These are phyloP conservation scores for Alternaria sp. DNA, from an alignment of 2,329 filamentous ascomycete genomes.

Conservation along the genomic window DNA sequence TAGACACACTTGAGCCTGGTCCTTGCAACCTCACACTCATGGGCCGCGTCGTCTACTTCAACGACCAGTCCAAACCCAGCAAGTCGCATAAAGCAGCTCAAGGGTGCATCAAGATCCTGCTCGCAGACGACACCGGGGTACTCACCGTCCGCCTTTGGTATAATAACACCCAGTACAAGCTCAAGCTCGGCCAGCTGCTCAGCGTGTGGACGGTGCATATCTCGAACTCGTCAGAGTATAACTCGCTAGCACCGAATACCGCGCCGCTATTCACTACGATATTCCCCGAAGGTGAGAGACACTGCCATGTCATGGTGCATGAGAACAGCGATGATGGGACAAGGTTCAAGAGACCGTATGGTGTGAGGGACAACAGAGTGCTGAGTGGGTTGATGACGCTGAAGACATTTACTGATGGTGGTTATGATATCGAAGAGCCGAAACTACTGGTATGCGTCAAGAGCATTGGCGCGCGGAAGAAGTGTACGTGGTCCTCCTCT, in stretches of 20 bases:
- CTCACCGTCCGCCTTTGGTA: conserved; percentile 65
- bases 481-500: conserved; percentile 39
- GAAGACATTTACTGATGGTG: conserved; percentile 60
- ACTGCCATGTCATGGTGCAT: conserved; percentile 62
- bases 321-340: conserved; percentile 53
- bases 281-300: conserved; percentile 62
- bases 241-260: conserved; percentile 48
- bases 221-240: conserved; percentile 53
- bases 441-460: conserved; percentile 65
- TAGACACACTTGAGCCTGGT: conserved; percentile 58
- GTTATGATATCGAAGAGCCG: conserved; percentile 59
- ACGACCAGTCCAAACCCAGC: conserved; percentile 51
- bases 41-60: conserved; percentile 64
- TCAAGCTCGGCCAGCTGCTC: conserved; percentile 61
- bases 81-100: conserved; percentile 55
- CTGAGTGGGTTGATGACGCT: conserved; percentile 63
- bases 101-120: conserved; percentile 60
- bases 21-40: conserved; percentile 59
- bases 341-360: conserved; percentile 57
- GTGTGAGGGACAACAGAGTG: conserved; percentile 41
- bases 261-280: conserved; percentile 62
- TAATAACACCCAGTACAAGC: conserved; percentile 47
- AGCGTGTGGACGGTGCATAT: conserved; percentile 65
- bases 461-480: conserved; percentile 61
- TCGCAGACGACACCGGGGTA: conserved; percentile 63